These are phyloP conservation scores for Noccaea bulbosa DNA, from an alignment of 345 rosid species.

Conservation along the genomic window DNA sequence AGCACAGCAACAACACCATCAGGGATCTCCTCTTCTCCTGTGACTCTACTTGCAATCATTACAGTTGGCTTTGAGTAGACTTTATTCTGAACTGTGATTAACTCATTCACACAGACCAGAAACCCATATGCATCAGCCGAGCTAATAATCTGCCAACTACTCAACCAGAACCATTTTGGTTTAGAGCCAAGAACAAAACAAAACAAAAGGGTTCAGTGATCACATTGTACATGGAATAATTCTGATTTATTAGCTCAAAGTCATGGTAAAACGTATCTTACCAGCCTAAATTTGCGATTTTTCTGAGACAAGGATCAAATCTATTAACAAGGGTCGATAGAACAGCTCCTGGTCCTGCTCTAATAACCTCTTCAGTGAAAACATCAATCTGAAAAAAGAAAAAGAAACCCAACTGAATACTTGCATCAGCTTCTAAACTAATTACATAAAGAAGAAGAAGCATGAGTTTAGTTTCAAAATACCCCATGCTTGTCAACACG, in stretches of 20 bases:
- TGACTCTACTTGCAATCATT: slow-evolving; percentile 77
- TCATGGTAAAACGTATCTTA: slow-evolving; percentile 31
- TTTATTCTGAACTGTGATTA: slow-evolving; percentile 78
- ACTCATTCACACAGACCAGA: slow-evolving; percentile 73
- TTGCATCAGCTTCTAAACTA: slow-evolving; percentile 13
- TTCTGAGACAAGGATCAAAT: slow-evolving; percentile 87
- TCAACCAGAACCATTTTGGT: slow-evolving; percentile 33
- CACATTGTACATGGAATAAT: slow-evolving; percentile 6
- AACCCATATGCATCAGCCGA: slow-evolving; percentile 80
- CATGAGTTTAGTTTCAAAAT: slow-evolving; percentile 21
- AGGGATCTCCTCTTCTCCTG: slow-evolving; percentile 97
- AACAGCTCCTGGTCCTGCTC: slow-evolving; percentile 89
- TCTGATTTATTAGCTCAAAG: background rate
- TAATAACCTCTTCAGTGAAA: slow-evolving; percentile 91
- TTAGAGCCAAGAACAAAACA: slow-evolving; percentile 26
- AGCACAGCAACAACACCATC: slow-evolving; percentile 90
- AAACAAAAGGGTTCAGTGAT: slow-evolving; percentile 30
- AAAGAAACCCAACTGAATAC: background rate
- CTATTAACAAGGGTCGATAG: slow-evolving; percentile 78
- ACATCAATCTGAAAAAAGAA: slow-evolving; percentile 67
- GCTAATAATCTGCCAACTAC: slow-evolving; percentile 98
- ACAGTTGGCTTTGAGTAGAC: slow-evolving; percentile 75
- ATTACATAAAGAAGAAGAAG: slow-evolving; percentile 11
- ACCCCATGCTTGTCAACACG: slow-evolving; percentile 86
- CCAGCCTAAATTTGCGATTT: slow-evolving; percentile 93